Percentiles rank a stretch among this genome's conserved stretches.
Conservation (phyloP, 1,284 basidiomycete genomes). For the Heliocybe sulcata region DNA sequence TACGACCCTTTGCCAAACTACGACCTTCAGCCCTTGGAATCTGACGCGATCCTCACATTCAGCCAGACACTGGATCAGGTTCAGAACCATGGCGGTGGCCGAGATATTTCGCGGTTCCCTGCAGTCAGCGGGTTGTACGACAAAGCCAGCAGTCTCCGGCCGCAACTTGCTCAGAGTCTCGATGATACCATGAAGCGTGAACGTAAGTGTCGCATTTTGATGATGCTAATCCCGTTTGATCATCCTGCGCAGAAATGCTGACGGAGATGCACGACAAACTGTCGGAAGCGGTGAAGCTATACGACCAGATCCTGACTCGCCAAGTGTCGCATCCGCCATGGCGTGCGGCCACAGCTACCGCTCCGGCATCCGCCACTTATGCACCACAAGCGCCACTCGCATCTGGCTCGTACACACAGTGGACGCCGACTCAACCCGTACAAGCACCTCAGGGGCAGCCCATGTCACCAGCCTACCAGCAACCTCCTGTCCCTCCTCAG, state of each 20-base stretch:
- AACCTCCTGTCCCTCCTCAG: constrained; percentile 11
- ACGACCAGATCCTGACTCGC: constrained; percentile 82
- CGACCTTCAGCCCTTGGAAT: constrained; percentile 74
- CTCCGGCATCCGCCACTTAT: constrained; percentile 6
- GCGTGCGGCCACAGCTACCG: constrained; percentile 32
- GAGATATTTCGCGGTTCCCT: constrained; percentile 74
- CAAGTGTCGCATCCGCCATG: constrained; percentile 71
- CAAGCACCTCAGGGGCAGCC: constrained; percentile 8
- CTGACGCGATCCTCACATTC: constrained; percentile 83
- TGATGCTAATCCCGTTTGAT: constrained; percentile 4
- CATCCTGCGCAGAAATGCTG: constrained; percentile 56
- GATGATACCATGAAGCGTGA: constrained; percentile 88
- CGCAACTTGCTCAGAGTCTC: constrained; percentile 79
- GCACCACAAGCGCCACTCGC: constrained; percentile 6
- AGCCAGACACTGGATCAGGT: constrained; percentile 86
- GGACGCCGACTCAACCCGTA: constrained; percentile 10
- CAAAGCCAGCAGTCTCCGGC: constrained; percentile 75
- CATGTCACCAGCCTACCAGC: constrained; percentile 9
- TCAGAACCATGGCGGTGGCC: constrained; percentile 61
- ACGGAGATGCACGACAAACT: constrained; percentile 93
- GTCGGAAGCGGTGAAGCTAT: constrained; percentile 85
- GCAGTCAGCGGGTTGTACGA: constrained; percentile 81
- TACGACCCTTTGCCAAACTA: constrained; percentile 57
- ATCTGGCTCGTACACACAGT: constrained; percentile 10
- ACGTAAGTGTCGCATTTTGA: constrained; percentile 39